Conservation (phyloP, 768 basidiomycete species). For the Calocera viscosa region DNA sequence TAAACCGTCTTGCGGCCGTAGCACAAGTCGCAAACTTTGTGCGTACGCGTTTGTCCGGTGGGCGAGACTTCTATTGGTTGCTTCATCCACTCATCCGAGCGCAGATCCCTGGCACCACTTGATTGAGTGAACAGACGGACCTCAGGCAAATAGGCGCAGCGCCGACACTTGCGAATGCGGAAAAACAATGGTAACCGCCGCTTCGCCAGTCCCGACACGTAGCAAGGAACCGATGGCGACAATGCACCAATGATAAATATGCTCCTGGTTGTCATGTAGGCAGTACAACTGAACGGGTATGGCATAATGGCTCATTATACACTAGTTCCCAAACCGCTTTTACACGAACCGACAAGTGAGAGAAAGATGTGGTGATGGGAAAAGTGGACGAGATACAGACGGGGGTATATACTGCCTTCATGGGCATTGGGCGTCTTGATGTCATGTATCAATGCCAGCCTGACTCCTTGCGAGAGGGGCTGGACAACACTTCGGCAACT, state of each 20-base stretch:
- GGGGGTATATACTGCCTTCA: background rate
- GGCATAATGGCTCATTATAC: constrained; percentile 10
- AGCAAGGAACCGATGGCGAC: background rate
- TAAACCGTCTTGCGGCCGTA: background rate
- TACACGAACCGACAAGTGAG: background rate
- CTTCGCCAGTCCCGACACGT: too few relatives aligned
- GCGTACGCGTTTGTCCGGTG: background rate
- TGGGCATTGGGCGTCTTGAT: background rate
- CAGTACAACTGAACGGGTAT: constrained; percentile 1
- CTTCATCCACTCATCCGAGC: background rate
- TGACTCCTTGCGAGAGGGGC: constrained; percentile 19
- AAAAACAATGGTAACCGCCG: too few relatives aligned
- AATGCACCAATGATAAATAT: background rate
- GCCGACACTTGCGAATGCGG: too few relatives aligned
- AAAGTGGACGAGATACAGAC: background rate
- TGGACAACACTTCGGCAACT: constrained; percentile 27
- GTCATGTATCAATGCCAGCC: background rate
- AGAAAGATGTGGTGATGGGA: background rate
- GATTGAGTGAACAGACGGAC: too few relatives aligned
- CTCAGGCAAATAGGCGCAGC: too few relatives aligned
- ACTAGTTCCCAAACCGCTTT: constrained; percentile 7
- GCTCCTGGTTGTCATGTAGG: constrained; percentile 3
- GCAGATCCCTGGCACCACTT: background rate
- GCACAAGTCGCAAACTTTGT: background rate
- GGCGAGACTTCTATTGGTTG: background rate